Evolutionary conservation across 495 filamentous ascomycete species (phyloP).

Genomic region (Tuber brumale): DNA sequence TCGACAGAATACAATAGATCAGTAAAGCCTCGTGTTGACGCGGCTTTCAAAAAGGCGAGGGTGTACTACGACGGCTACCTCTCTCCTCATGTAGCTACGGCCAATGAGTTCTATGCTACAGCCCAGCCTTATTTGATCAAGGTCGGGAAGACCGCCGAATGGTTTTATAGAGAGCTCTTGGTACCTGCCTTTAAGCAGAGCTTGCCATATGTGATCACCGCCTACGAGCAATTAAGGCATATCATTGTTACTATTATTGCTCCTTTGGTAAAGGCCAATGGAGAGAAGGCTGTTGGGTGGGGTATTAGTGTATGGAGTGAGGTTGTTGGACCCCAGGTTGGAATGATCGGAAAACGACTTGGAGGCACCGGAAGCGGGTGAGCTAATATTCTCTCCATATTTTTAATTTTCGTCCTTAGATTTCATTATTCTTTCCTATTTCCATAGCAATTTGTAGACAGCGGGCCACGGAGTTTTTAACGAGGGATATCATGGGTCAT

Average conservation of each 20-base stretch:
- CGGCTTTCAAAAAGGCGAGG: conserved; percentile 53
- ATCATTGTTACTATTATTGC: conserved; percentile 64
- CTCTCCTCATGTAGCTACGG: conserved; percentile 65
- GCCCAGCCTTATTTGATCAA: conserved; percentile 67
- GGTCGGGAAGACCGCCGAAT: conserved; percentile 53
- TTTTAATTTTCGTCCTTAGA: conserved; percentile 13
- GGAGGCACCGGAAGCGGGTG: conserved; percentile 47
- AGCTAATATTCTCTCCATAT: conserved; percentile 28
- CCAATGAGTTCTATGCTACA: conserved; percentile 42
- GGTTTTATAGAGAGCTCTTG: conserved; percentile 64
- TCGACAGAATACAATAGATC: conserved; percentile 69
- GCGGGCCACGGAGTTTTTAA: conserved; percentile 24
- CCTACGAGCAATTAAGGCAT: conserved; percentile 59
- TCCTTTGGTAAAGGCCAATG: conserved; percentile 53
- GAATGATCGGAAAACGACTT: conserved; percentile 82
- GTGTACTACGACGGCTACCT: conserved; percentile 62
- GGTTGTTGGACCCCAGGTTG: conserved; percentile 80
- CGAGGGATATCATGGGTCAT: not conserved
- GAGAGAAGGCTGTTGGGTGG: conserved; percentile 41
- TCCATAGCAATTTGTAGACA: conserved; percentile 18
- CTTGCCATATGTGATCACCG: conserved; percentile 64
- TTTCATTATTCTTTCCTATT: conserved; percentile 7
- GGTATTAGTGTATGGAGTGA: conserved; percentile 40
- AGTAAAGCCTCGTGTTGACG: conserved; percentile 64
- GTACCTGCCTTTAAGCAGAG: conserved; percentile 67